Evolutionary conservation across 2,329 filamentous ascomycete genomes (phyloP).

Genomic region (Aspergillus sergii): DNA sequence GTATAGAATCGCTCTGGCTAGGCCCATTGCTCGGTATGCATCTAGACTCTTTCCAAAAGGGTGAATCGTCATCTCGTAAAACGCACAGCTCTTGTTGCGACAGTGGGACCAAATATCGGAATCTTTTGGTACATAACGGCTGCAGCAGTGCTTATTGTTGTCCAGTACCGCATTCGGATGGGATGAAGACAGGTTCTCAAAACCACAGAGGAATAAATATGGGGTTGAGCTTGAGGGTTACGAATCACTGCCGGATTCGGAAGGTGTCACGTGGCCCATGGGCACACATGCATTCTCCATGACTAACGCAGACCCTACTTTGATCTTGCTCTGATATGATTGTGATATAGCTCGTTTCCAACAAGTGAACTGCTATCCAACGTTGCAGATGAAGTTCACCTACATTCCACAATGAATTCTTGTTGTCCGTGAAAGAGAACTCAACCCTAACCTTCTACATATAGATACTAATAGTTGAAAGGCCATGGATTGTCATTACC

Average conservation of each 20-base stretch:
- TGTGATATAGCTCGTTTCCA: not conserved
- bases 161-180: not conserved
- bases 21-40: not conserved
- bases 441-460: not conserved
- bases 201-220: not conserved
- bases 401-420: not conserved
- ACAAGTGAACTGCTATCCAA: not conserved
- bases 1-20: not conserved
- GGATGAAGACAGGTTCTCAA: not conserved
- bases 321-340: not conserved
- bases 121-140: not conserved
- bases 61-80: not conserved
- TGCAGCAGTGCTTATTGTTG: no score
- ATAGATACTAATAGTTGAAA: not conserved
- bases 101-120: not conserved
- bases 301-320: not conserved
- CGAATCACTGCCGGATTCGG: not conserved
- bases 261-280: not conserved
- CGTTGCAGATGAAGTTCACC: not conserved
- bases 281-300: not conserved
- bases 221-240: not conserved
- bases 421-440: not conserved
- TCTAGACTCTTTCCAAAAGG: not conserved
- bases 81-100: no score
- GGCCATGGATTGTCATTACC: constrained; percentile 1